Percentiles rank a stretch among this genome's conserved stretches.
These are phyloP conservation scores for Sungouiozyma intestinalis DNA, from an alignment of 805 yeast species.

Conservation along the genomic window DNA sequence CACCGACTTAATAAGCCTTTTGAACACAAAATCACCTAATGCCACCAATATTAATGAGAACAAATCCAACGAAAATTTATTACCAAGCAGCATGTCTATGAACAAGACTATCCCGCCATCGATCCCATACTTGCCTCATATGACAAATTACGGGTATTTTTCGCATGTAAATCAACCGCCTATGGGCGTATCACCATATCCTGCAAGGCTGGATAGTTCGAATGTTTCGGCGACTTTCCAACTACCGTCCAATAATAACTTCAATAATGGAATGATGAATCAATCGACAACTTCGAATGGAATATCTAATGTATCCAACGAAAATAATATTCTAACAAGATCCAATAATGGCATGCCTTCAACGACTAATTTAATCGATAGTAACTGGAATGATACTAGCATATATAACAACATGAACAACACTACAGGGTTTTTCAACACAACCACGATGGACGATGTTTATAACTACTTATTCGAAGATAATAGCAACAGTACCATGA, in stretches of 20 bases:
- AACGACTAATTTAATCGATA: conserved; percentile 1
- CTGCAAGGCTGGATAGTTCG: not conserved
- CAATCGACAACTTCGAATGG: not conserved
- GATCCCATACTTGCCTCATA: conserved; percentile 1
- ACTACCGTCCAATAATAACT: not conserved
- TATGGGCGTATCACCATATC: not conserved
- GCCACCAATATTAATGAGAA: not conserved
- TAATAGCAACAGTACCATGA: conserved; percentile 4
- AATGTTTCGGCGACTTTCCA: not conserved
- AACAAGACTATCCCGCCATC: not conserved
- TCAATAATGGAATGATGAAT: not conserved
- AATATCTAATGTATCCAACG: not conserved
- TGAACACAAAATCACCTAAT: conserved; percentile 5
- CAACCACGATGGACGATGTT: conserved; percentile 27
- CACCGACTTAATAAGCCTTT: conserved; percentile 13
- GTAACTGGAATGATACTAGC: conserved; percentile 12
- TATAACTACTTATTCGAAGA: conserved; percentile 23
- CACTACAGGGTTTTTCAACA: conserved; percentile 18
- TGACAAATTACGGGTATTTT: not conserved
- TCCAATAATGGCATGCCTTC: not conserved
- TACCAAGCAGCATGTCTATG: not conserved
- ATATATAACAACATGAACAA: conserved; percentile 12
- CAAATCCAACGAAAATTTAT: not conserved
- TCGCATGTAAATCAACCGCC: not conserved
- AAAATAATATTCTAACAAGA: not conserved